A percentile compares a stretch with the other conserved stretches of the same genome.
Evolutionary conservation across 2,329 filamentous ascomycete species (phyloP).

Genomic region (Ascochyta lentis): DNA sequence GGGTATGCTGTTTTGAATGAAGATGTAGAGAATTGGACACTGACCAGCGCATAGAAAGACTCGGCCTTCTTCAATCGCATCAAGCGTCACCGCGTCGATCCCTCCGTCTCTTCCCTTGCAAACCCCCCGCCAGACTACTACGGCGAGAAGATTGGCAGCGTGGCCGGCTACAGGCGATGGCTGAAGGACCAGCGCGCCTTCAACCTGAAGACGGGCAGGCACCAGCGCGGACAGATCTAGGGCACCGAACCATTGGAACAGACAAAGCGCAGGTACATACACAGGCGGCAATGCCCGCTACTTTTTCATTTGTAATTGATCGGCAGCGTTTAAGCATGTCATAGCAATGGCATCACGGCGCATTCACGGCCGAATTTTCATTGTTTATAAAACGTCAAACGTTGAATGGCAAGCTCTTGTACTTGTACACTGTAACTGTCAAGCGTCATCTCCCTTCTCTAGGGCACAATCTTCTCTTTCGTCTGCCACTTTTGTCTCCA

Average conservation of each 20-base stretch:
- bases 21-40: neutral
- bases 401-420: constrained; percentile 21
- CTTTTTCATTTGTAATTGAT: constrained; percentile 11
- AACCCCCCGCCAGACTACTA: constrained; percentile 99
- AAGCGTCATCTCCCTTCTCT: constrained; percentile 19
- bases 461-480: constrained; percentile 2
- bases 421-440: constrained; percentile 23
- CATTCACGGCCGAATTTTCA: constrained; percentile 5
- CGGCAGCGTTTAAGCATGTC: constrained; percentile 5
- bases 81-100: constrained; percentile 91
- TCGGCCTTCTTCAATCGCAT: constrained; percentile 91
- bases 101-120: constrained; percentile 82
- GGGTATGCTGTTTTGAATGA: constrained; percentile 56
- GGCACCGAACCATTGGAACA: constrained; percentile 16
- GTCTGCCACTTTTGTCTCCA: neutral
- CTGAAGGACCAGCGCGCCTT: constrained; percentile 97
- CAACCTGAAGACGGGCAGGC: constrained; percentile 75
- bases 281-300: neutral
- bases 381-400: constrained; percentile 13
- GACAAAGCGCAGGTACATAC: constrained; percentile 7
- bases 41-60: constrained; percentile 71
- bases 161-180: constrained; percentile 91
- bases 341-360: constrained; percentile 11
- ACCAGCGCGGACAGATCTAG: constrained; percentile 48
- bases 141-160: constrained; percentile 96